A percentile compares a stretch with the other conserved stretches of the same genome.
These are phyloP conservation scores for Aspergillus novoparasiticus DNA, from an alignment of 2,329 filamentous ascomycete genomes.

Conservation along the genomic window DNA sequence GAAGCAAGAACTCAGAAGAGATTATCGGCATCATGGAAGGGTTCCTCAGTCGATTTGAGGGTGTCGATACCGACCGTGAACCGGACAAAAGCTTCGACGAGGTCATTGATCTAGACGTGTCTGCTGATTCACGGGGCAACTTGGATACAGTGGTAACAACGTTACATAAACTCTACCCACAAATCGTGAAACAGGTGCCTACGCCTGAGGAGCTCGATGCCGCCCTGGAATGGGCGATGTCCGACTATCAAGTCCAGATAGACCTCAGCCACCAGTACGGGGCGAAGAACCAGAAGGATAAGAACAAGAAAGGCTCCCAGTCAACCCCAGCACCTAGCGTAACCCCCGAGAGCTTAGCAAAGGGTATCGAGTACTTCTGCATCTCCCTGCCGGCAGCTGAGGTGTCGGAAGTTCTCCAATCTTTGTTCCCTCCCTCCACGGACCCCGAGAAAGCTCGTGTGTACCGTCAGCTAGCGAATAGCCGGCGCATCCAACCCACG, in stretches of 20 bases:
- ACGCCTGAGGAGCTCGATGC: slow-evolving; percentile 72
- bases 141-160: slow-evolving; percentile 75
- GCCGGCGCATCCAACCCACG: slow-evolving; percentile 73
- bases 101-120: slow-evolving; percentile 81
- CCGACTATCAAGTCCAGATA: slow-evolving; percentile 77
- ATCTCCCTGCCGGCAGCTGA: slow-evolving; percentile 57
- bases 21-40: slow-evolving; percentile 92
- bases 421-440: slow-evolving; percentile 62
- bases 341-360: slow-evolving; percentile 44
- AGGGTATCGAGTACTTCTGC: slow-evolving; percentile 68
- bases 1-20: slow-evolving; percentile 70
- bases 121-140: slow-evolving; percentile 77
- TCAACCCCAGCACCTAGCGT: slow-evolving; percentile 21
- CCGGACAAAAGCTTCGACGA: slow-evolving; percentile 83
- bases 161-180: slow-evolving; percentile 76
- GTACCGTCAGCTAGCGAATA: slow-evolving; percentile 74
- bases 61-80: slow-evolving; percentile 63
- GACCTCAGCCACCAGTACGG: slow-evolving; percentile 60
- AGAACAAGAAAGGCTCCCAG: slow-evolving; percentile 28
- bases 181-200: slow-evolving; percentile 68
- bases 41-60: slow-evolving; percentile 84
- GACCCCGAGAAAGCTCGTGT: slow-evolving; percentile 62
- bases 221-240: slow-evolving; percentile 74
- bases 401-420: slow-evolving; percentile 64
- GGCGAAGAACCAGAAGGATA: slow-evolving; percentile 45